Evolutionary conservation across 805 yeast genomes (phyloP), one percentile per base, ranked within the genome.

Genomic region (Starmerella cellae): DNA sequence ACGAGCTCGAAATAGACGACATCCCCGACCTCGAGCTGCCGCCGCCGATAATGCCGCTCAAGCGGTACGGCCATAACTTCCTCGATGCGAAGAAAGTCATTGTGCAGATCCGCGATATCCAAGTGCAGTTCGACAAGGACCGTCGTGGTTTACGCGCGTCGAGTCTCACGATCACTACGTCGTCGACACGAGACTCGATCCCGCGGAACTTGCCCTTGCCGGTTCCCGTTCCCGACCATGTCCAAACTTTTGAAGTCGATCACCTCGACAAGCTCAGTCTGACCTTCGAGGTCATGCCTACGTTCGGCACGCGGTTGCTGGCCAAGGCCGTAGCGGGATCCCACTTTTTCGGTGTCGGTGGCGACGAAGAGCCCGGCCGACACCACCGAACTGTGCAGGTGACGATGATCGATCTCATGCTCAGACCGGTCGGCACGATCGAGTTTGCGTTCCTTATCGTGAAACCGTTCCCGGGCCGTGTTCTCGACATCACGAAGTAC

Each of bases 21-120:
- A 88, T 91, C 41, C 97, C 98, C 0, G 95, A 84, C 54, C 70
- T 91, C 38, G 75, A 85, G 19, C 67, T 91, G 44, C 98, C 98
- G 0, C 98, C 98, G 1, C 98, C 98, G 3, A 83, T 91, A 41
- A 75, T 91, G 39, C 98, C 98, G 0, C 65, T 91, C 41, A 71
- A 95, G 54, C 74, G 94, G 54, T 91, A 91, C 58, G 98, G 98
- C 14, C 98, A 91, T 61, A 91, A 84, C 59, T 91, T 85, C 65
- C 64, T 91, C 55, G 97, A 91, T 57, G 51, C 57, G 13, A 82
- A 82, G 58, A 84, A 83, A 59, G 83, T 83, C 4, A 75, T 85
- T 48, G 70, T 91, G 24, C 94, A 87, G 57, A 63, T 91, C 34
- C 70, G 73, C 2, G 39, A 48, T 30, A 50, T 53, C 14, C 68